These are phyloP conservation scores for Sporothrix schenckii DNA, from an alignment of 2,329 filamentous ascomycete species.

Conservation along the genomic window DNA sequence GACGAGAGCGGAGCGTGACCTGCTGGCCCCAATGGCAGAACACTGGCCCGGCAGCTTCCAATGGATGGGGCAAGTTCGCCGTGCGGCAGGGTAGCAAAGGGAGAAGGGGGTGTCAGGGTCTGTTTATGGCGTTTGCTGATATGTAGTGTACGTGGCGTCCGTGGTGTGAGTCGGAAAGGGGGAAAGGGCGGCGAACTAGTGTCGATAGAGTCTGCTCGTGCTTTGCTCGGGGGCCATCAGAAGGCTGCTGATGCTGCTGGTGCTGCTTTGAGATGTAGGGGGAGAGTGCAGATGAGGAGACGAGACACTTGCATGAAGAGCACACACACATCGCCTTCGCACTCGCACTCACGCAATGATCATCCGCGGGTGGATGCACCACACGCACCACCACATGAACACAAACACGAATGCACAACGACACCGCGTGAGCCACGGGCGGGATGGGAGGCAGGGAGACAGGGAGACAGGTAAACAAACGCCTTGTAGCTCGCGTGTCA, in stretches of 20 bases:
- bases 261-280: neutral
- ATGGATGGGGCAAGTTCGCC: neutral
- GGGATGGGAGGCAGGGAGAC: neutral
- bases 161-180: slow-evolving; percentile 24
- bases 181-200: slow-evolving; percentile 2
- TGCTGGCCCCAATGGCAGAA: slow-evolving; percentile 30
- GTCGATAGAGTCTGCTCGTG: slow-evolving; percentile 5
- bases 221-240: neutral
- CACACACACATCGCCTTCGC: neutral
- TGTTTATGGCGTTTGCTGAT: neutral
- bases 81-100: slow-evolving; percentile 17
- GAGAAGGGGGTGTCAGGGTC: slow-evolving; percentile 1
- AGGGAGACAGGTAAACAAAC: neutral
- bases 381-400: slow-evolving; percentile 4
- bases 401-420: slow-evolving; percentile 7
- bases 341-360: neutral
- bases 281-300: neutral
- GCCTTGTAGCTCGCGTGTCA: neutral
- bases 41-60: slow-evolving; percentile 16
- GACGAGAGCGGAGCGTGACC: slow-evolving; percentile 20
- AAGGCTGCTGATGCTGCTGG: neutral
- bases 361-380: neutral
- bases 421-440: neutral
- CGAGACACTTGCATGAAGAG: slow-evolving; percentile 21
- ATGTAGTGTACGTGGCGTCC: slow-evolving; percentile 6